A percentile compares a stretch with the other conserved stretches of the same genome.
These are phyloP conservation scores for Knoxia roxburghii DNA, from an alignment of 257 asterid genomes.

Conservation along the genomic window DNA sequence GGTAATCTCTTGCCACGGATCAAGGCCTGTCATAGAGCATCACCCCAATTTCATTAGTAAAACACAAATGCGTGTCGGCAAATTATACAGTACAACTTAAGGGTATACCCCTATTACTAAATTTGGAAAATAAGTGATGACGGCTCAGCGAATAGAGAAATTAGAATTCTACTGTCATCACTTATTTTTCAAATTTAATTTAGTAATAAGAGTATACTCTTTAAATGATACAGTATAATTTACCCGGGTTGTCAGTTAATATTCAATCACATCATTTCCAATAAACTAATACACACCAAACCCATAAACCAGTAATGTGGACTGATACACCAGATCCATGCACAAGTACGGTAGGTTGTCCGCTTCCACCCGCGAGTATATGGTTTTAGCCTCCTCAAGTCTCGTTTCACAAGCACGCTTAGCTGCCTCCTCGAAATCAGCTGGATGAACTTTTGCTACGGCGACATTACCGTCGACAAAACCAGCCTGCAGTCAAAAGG, in stretches of 20 bases:
- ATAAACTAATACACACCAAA: slow-evolving; percentile 52
- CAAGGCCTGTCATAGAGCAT: slow-evolving; percentile 26
- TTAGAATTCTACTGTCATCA: too few species aligned
- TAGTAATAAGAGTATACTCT: too few species aligned
- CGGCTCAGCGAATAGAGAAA: too few species aligned
- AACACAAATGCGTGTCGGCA: background rate
- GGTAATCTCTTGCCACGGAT: slow-evolving; percentile 38
- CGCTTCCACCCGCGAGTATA: slow-evolving; percentile 49
- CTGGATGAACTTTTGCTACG: slow-evolving; percentile 77
- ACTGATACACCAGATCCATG: slow-evolving; percentile 93
- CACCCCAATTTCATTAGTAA: background rate
- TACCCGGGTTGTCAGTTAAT: too few species aligned
- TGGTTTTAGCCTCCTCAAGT: slow-evolving; percentile 53
- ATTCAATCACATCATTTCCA: background rate
- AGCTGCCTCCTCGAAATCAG: slow-evolving; percentile 80
- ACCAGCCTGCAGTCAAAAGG: slow-evolving; percentile 54
- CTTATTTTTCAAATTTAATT: too few species aligned
- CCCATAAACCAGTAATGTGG: slow-evolving; percentile 85
- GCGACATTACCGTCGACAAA: slow-evolving; percentile 59
- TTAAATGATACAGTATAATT: too few species aligned
- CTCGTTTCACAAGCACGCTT: slow-evolving; percentile 70
- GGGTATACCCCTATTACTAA: too few species aligned
- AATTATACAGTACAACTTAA: too few species aligned
- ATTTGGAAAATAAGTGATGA: too few species aligned
- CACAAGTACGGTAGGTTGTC: slow-evolving; percentile 85